phyloP scores from a whole-genome alignment of 1,284 basidiomycete species.

The Irpex lacteus region DNA sequence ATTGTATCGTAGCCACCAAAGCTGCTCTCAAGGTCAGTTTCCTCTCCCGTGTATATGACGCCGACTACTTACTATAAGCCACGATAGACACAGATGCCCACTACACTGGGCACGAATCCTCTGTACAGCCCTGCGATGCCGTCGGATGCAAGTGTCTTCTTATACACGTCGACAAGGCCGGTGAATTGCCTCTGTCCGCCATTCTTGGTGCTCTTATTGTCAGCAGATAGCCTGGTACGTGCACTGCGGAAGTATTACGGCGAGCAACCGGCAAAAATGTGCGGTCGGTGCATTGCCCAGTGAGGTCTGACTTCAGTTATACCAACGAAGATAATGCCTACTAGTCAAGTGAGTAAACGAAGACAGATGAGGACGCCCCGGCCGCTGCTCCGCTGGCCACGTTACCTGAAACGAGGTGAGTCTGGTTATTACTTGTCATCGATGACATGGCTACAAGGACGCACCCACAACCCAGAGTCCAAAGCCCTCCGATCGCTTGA shows the following conservation, averaged over 20 bases:
- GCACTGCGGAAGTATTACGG: constrained; percentile 29
- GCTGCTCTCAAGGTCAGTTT: constrained; percentile 17
- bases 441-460: background rate
- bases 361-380: constrained; percentile 47
- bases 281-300: background rate
- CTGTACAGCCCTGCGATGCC: constrained; percentile 55
- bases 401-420: constrained; percentile 28
- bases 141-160: constrained; percentile 52
- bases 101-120: constrained; percentile 61
- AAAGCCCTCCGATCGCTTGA: constrained; percentile 54
- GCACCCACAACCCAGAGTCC: constrained; percentile 48
- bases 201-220: constrained; percentile 43
- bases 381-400: constrained; percentile 44
- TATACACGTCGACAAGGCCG: constrained; percentile 45
- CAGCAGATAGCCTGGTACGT: constrained; percentile 53
- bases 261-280: too few species aligned
- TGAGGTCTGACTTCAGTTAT: too few species aligned
- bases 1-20: constrained; percentile 53
- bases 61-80: constrained; percentile 42
- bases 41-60: too few species aligned
- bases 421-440: background rate
- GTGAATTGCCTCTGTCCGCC: constrained; percentile 43
- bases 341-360: constrained; percentile 65
- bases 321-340: constrained; percentile 19
- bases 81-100: constrained; percentile 62